These are phyloP conservation scores for Bondarzewia mesenterica DNA, from an alignment of 1,284 basidiomycete genomes.

Conservation along the genomic window DNA sequence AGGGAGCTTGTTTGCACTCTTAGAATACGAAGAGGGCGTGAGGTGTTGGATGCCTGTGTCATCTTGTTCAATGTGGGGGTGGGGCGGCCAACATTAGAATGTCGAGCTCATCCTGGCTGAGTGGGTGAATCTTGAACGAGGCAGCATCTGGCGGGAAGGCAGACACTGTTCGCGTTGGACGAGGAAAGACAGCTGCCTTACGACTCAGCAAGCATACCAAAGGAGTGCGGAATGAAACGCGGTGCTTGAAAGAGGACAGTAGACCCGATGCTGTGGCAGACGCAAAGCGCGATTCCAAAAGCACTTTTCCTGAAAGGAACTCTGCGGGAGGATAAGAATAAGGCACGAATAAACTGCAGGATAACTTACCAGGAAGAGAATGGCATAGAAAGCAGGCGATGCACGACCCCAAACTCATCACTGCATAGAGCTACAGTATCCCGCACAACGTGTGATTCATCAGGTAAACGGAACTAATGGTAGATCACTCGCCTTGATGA, in stretches of 20 bases:
- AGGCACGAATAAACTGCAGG: not conserved
- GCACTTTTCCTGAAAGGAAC: conserved; percentile 80
- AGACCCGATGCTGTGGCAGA: conserved; percentile 71
- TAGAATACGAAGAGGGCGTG: no score
- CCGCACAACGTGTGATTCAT: not conserved
- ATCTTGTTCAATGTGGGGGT: no score
- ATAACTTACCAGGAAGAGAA: conserved; percentile 49
- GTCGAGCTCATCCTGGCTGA: no score
- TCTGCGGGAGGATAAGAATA: conserved; percentile 41
- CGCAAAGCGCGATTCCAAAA: conserved; percentile 62
- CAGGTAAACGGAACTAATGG: not conserved
- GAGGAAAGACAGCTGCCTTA: conserved; percentile 27
- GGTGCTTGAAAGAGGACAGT: conserved; percentile 71
- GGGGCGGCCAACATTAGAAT: no score
- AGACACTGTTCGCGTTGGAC: no score
- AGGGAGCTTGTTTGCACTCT: no score
- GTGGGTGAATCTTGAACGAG: no score
- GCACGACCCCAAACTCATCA: conserved; percentile 51
- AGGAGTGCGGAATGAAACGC: conserved; percentile 66
- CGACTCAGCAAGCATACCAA: conserved; percentile 56
- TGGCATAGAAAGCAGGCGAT: conserved; percentile 52
- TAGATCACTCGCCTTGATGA: conserved; percentile 51
- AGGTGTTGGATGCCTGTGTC: no score
- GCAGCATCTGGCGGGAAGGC: no score
- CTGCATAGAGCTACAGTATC: conserved; percentile 47